phyloP scores from a whole-genome alignment of 768 basidiomycete genomes.

The Wakefieldia striispora region DNA sequence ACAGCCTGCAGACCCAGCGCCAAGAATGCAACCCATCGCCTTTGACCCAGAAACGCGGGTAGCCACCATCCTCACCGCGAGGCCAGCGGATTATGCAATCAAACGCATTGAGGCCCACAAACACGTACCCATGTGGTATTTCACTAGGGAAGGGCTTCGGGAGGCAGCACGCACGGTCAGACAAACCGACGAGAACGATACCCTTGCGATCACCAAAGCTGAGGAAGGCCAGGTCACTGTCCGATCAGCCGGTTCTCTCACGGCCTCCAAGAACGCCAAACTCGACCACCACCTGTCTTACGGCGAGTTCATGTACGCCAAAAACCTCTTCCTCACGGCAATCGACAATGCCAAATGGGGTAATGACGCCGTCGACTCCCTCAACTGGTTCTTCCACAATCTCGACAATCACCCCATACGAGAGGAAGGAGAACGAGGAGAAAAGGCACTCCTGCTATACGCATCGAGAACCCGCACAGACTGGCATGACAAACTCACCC shows the following conservation, averaged over 20 bases:
- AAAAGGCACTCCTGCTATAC: background rate
- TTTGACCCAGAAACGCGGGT: background rate
- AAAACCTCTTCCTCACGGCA: background rate
- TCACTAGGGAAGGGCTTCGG: background rate
- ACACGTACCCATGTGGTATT: background rate
- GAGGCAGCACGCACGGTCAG: background rate
- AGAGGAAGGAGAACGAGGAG: background rate
- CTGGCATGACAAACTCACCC: background rate
- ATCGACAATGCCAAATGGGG: background rate
- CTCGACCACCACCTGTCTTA: no score
- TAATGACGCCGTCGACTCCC: background rate
- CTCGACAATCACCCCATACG: background rate
- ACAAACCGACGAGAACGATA: background rate
- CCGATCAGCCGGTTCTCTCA: no score
- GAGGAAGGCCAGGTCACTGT: no score
- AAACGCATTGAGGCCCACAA: background rate
- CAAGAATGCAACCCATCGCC: no score
- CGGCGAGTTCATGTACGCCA: background rate
- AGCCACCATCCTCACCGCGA: background rate
- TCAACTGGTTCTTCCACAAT: background rate
- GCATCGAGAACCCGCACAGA: background rate
- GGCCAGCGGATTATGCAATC: background rate
- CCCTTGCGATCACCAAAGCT: background rate
- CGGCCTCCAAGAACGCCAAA: no score
- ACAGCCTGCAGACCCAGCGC: no score